phyloP scores from a whole-genome alignment of 2,329 filamentous ascomycete genomes.

The Aspergillus sp. region DNA sequence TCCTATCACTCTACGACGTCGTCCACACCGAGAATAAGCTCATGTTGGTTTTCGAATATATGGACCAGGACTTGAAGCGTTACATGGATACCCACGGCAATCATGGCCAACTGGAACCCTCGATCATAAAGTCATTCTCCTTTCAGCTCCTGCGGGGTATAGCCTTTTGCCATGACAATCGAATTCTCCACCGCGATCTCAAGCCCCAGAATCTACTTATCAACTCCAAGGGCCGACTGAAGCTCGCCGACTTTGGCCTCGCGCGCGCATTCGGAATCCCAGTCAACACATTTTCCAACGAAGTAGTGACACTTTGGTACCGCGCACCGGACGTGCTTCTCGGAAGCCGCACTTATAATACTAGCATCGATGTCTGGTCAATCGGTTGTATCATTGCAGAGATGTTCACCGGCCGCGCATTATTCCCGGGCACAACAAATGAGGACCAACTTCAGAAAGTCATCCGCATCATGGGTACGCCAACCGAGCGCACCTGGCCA shows the following conservation, averaged over 20 bases:
- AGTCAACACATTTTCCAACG: slow-evolving; percentile 98
- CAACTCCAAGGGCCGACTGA: slow-evolving; percentile 83
- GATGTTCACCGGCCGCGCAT: slow-evolving; percentile 90
- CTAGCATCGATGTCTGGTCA: slow-evolving; percentile 98
- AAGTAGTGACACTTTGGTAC: slow-evolving; percentile 96
- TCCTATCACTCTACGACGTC: slow-evolving; percentile 93
- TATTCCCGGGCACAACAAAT: slow-evolving; percentile 94
- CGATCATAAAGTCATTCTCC: slow-evolving; percentile 97
- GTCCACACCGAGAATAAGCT: slow-evolving; percentile 99
- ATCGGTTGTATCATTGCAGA: slow-evolving; percentile 98
- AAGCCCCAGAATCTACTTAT: slow-evolving; percentile 97
- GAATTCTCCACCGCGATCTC: slow-evolving; percentile 89
- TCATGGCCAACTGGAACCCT: slow-evolving; percentile 78
- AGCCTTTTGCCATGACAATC: slow-evolving; percentile 95
- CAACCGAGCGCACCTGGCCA: slow-evolving; percentile 88
- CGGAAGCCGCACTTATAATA: slow-evolving; percentile 90
- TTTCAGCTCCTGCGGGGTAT: slow-evolving; percentile 92
- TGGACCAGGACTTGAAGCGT: slow-evolving; percentile 96
- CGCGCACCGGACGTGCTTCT: slow-evolving; percentile 90
- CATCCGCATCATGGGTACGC: slow-evolving; percentile 95
- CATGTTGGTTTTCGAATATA: slow-evolving; percentile 98
- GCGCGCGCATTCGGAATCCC: slow-evolving; percentile 93
- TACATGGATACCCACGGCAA: slow-evolving; percentile 96
- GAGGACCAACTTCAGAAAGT: slow-evolving; percentile 94
- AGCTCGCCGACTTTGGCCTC: slow-evolving; percentile 91